Conservation (phyloP, 1,139 yeast species). For the Yamadazyma blattariae region DNA sequence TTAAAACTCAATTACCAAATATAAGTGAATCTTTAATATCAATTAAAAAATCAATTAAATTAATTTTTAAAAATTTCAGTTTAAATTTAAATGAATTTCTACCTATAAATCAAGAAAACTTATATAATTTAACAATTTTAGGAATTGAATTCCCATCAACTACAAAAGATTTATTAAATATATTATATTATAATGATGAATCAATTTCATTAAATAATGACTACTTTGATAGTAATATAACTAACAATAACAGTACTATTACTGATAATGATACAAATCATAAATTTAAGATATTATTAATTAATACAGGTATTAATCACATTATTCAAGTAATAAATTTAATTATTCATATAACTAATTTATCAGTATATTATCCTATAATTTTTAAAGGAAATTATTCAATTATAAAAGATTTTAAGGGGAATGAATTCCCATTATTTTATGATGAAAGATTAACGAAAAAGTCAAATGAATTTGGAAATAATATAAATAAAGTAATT, state of each 20-base stretch:
- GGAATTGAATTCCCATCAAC: conserved; percentile 38
- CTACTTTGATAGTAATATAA: conserved; percentile 3
- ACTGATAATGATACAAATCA: conserved; percentile 8
- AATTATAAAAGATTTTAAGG: conserved; percentile 25
- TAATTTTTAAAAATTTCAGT: conserved; percentile 17
- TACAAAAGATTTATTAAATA: conserved; percentile 26
- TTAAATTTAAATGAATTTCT: conserved; percentile 22
- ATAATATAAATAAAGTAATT: conserved; percentile 9
- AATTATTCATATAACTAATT: conserved; percentile 25
- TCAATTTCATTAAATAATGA: conserved; percentile 9
- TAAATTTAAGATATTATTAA: conserved; percentile 16
- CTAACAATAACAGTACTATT: no score
- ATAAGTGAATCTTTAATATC: conserved; percentile 20
- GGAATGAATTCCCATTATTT: conserved; percentile 19
- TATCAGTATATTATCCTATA: conserved; percentile 29
- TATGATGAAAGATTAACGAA: conserved; percentile 25
- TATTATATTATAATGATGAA: conserved; percentile 27
- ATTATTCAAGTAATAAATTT: conserved; percentile 25
- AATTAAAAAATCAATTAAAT: conserved; percentile 22
- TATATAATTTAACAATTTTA: conserved; percentile 28
- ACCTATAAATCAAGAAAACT: conserved; percentile 24
- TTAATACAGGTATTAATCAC: conserved; percentile 34
- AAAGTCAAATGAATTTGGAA: conserved; percentile 9
- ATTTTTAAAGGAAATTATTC: conserved; percentile 21
- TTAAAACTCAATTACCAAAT: conserved; percentile 28